phyloP scores from a whole-genome alignment of 2,329 filamentous ascomycete species.

The Botrytis aclada region DNA sequence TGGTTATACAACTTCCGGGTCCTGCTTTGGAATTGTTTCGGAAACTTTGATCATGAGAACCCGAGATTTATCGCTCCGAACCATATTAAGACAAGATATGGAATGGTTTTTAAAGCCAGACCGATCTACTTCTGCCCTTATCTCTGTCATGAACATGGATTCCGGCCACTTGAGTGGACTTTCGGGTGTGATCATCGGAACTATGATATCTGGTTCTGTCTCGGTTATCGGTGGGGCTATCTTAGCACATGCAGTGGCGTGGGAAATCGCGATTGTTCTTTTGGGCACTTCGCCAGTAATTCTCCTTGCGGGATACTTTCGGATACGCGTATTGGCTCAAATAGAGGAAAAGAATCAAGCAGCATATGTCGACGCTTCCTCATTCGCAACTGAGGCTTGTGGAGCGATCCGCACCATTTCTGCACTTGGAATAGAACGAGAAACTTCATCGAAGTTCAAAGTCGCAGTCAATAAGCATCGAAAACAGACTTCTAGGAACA shows the following conservation, averaged over 20 bases:
- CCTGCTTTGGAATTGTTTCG: conserved; percentile 52
- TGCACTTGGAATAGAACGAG: conserved; percentile 52
- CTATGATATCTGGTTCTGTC: conserved; percentile 63
- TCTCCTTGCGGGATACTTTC: conserved; percentile 66
- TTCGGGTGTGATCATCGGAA: conserved; percentile 68
- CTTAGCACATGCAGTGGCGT: conserved; percentile 63
- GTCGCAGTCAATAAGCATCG: conserved; percentile 49
- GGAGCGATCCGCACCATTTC: conserved; percentile 64
- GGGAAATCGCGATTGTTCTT: conserved; percentile 73
- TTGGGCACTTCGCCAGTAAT: conserved; percentile 66
- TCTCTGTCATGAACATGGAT: conserved; percentile 65
- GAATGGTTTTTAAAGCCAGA: conserved; percentile 68
- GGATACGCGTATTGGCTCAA: conserved; percentile 58
- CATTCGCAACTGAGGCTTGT: conserved; percentile 64
- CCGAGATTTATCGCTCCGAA: conserved; percentile 61
- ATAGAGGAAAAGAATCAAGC: conserved; percentile 62
- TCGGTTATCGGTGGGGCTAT: conserved; percentile 51
- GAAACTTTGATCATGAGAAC: conserved; percentile 62
- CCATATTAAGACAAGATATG: conserved; percentile 63
- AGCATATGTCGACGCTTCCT: conserved; percentile 61
- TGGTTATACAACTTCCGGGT: conserved; percentile 58
- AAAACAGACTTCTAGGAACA: conserved; percentile 52
- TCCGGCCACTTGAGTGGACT: conserved; percentile 64
- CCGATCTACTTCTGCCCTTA: conserved; percentile 58
- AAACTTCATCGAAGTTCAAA: conserved; percentile 52